phyloP scores from a whole-genome alignment of 192 early-diverging fungal genomes.

The Phlyctochytrium planicorne region DNA sequence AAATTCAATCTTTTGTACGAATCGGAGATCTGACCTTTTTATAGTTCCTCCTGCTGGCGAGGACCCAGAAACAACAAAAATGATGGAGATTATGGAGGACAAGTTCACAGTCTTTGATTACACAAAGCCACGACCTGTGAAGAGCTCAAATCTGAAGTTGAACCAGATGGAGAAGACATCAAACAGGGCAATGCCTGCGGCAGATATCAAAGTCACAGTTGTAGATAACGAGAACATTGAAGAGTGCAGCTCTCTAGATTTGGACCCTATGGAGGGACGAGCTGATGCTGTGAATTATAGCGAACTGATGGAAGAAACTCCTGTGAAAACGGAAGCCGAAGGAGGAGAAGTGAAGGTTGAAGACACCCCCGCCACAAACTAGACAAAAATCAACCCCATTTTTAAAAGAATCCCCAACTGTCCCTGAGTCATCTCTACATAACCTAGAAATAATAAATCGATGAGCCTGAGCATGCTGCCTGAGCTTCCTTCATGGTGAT shows the following conservation, averaged over 20 bases:
- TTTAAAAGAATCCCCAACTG: too few species aligned
- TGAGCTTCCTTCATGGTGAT: too few species aligned
- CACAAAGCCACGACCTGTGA: constrained; percentile 44
- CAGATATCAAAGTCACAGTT: not conserved
- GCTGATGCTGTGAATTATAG: not conserved
- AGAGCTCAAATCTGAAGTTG: not conserved
- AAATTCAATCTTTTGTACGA: constrained; percentile 10
- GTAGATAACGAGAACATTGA: not conserved
- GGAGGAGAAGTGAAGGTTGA: too few species aligned
- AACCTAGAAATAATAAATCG: too few species aligned
- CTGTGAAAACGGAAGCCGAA: too few species aligned
- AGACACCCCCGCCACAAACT: too few species aligned
- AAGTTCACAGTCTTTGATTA: constrained; percentile 75
- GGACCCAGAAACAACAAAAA: constrained; percentile 45
- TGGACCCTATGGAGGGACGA: constrained; percentile 6
- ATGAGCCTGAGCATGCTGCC: too few species aligned
- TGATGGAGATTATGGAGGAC: constrained; percentile 78
- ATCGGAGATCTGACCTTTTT: not conserved
- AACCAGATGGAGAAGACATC: not conserved
- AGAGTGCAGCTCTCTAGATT: not conserved
- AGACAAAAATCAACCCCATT: too few species aligned
- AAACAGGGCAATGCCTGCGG: not conserved
- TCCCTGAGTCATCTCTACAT: too few species aligned
- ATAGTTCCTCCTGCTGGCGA: constrained; percentile 14
- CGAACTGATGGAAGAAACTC: not conserved